A percentile compares a stretch with the other conserved stretches of the same genome.
Evolutionary conservation across 352 stramenopile genomes (phyloP).

Genomic region (Globisporangium canariense): DNA sequence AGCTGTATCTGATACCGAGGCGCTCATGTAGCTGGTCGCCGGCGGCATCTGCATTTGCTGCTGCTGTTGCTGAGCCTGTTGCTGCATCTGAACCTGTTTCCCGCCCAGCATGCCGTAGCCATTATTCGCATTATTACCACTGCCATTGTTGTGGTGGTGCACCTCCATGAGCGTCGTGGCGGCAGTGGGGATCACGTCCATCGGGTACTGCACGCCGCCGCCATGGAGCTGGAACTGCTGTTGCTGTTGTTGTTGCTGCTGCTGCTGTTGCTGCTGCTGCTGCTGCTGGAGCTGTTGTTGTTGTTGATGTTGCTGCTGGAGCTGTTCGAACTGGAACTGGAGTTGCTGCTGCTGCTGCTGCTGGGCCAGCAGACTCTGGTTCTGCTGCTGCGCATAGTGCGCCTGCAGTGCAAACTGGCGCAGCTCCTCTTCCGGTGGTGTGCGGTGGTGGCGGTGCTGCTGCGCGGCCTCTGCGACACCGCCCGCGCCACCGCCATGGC

Average conservation of each 20-base stretch:
- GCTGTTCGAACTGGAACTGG: conserved; percentile 6
- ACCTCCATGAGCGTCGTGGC: conserved; percentile 11
- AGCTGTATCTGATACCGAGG: not conserved
- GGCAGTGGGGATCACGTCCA: conserved; percentile 9
- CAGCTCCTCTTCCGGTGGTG: conserved; percentile 44
- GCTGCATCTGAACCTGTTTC: conserved; percentile 29
- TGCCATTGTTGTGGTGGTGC: conserved; percentile 7
- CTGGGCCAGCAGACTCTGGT: conserved; percentile 3
- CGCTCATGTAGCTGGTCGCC: conserved; percentile 5
- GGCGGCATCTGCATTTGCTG: conserved; percentile 12
- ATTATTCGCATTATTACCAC: not conserved
- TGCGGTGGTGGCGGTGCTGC: conserved; percentile 20
- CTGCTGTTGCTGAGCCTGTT: conserved; percentile 19
- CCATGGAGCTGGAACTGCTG: conserved; percentile 24
- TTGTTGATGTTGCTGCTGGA: conserved; percentile 4
- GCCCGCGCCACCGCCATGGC: conserved; percentile 29
- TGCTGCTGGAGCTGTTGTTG: no score
- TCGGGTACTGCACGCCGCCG: conserved; percentile 3
- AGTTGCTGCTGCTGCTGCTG: conserved; percentile 7
- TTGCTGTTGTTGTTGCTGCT: conserved; percentile 17
- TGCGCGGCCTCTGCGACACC: conserved; percentile 33
- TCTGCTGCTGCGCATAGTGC: conserved; percentile 11
- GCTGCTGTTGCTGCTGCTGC: conserved; percentile 3
- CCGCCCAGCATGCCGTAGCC: conserved; percentile 1
- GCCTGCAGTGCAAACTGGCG: conserved; percentile 33